Base-by-base conservation (phyloP, 495 filamentous ascomycete species). In the Podospora conica region DNA sequence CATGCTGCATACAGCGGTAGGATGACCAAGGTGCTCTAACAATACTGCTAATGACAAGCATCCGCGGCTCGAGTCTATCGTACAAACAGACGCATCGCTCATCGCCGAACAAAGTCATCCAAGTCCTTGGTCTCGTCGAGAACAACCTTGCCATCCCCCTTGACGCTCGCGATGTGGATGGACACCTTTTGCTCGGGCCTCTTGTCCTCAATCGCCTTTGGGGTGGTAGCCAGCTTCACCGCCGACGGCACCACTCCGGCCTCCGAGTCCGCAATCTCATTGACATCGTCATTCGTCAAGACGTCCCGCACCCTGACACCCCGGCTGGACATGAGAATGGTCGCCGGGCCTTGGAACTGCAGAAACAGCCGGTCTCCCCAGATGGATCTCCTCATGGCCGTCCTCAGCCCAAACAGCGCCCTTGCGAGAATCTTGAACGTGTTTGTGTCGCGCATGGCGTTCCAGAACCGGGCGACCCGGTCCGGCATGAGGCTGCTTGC, bases 351-450 rank as follows among this genome's bases (percentile, higher is more conserved):
- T 24, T 88, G 83, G 71, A 98, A 97, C 70, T 90, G 88, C 23
- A 98, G 79, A 73, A 98, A 98, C 15, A 97, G 81, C 68, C 94
- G 79, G 75, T 98, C 95, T 28, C 95, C 95, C 91, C 91, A 96
- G n/a, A 98, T 90, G 3, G 88, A 88, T 71, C 89, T 81, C 63
- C 93, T 83, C 29, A 85, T 81, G 76, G 90, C 89, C 1, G 91
- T 94, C 33, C 91, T 83, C 20, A 96, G 63, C 33, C 72, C 82
- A 74, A 87, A 92, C 31, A 90, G 69, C 22, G 87, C 66, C 11
- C 78, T 79, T 61, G 85, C 83, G 0, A 93, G 70, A 1, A 77
- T 77, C 69, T 88, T 90, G 86, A 91, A 97, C 2, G 86, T 85
- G 11, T 83, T 75, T 1, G 90, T 88, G 33, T 86, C 81, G 23